These are phyloP conservation scores for Ramicandelaber brevisporus DNA, from an alignment of 192 early-diverging fungal species.

Conservation along the genomic window DNA sequence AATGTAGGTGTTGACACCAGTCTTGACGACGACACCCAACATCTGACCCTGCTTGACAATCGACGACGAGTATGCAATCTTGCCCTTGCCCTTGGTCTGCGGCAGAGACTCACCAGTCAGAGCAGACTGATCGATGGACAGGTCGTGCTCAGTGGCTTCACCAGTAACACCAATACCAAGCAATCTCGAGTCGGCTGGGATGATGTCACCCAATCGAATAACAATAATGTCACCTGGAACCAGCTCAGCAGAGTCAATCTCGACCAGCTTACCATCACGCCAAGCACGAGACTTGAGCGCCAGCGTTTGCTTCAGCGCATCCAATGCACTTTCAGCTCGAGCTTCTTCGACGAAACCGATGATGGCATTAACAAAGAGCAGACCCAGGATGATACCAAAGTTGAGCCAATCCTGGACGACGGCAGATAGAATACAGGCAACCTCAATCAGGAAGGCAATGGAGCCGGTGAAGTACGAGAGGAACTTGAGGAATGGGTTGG, in stretches of 20 bases:
- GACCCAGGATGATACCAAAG: constrained; percentile 56
- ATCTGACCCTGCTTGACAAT: constrained; percentile 89
- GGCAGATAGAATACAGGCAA: constrained; percentile 57
- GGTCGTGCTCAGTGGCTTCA: constrained; percentile 45
- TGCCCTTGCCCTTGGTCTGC: constrained; percentile 54
- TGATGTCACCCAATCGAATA: constrained; percentile 78
- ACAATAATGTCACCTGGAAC: constrained; percentile 86
- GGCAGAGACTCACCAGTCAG: constrained; percentile 88
- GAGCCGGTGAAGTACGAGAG: constrained; percentile 70
- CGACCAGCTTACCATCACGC: constrained; percentile 48
- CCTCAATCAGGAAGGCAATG: constrained; percentile 74
- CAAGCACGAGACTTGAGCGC: constrained; percentile 61
- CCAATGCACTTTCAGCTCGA: constrained; percentile 77
- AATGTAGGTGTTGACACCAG: constrained; percentile 82
- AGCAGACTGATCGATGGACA: constrained; percentile 81
- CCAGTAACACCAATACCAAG: constrained; percentile 50
- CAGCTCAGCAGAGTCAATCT: constrained; percentile 43
- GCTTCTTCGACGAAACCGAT: constrained; percentile 89
- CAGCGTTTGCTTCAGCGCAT: constrained; percentile 82
- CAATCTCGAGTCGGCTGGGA: constrained; percentile 74
- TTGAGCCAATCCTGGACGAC: constrained; percentile 54
- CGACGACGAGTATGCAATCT: constrained; percentile 72
- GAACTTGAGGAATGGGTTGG: constrained; percentile 66
- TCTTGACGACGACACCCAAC: constrained; percentile 78
- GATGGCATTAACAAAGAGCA: constrained; percentile 64